Evolutionary conservation across 2,329 filamentous ascomycete species (phyloP).

Genomic region (Fusarium oxysporum): DNA sequence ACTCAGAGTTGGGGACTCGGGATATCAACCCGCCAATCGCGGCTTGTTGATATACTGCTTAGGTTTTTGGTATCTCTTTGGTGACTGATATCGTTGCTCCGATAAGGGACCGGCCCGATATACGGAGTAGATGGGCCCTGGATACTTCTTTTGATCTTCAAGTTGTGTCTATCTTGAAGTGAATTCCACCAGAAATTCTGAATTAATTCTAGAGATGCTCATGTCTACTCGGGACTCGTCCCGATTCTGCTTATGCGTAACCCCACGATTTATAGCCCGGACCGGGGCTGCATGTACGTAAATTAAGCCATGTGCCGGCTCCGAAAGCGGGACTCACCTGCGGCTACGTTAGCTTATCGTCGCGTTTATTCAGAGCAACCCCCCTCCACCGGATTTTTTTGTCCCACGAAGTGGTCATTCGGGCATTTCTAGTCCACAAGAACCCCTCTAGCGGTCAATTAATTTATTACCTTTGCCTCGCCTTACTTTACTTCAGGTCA

Average conservation of each 20-base stretch:
- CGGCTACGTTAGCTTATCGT: slow-evolving; percentile 47
- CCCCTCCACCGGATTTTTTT: slow-evolving; percentile 35
- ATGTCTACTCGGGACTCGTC: slow-evolving; percentile 9
- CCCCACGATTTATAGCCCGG: slow-evolving; percentile 34
- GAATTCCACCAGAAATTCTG: not conserved
- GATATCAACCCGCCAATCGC: slow-evolving; percentile 2
- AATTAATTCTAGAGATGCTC: not conserved
- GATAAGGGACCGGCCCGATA: slow-evolving; percentile 9
- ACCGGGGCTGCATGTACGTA: slow-evolving; percentile 26
- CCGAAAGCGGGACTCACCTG: slow-evolving; percentile 46
- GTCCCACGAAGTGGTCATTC: slow-evolving; percentile 36
- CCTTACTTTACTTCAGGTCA: not conserved
- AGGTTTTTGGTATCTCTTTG: not conserved
- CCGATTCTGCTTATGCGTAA: slow-evolving; percentile 22
- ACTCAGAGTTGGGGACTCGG: not conserved
- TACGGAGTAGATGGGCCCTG: not conserved
- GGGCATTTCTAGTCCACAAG: slow-evolving; percentile 31
- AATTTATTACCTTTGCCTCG: not conserved
- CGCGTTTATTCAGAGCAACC: slow-evolving; percentile 35
- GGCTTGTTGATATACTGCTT: not conserved
- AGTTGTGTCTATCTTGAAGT: not conserved
- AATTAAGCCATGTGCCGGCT: slow-evolving; percentile 38
- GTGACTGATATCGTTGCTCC: not conserved
- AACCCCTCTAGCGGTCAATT: slow-evolving; percentile 27
- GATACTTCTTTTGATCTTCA: not conserved